A percentile compares a stretch with the other conserved stretches of the same genome.
Conservation (phyloP, 306 rosid species). For the Vachellia pachyceras region DNA sequence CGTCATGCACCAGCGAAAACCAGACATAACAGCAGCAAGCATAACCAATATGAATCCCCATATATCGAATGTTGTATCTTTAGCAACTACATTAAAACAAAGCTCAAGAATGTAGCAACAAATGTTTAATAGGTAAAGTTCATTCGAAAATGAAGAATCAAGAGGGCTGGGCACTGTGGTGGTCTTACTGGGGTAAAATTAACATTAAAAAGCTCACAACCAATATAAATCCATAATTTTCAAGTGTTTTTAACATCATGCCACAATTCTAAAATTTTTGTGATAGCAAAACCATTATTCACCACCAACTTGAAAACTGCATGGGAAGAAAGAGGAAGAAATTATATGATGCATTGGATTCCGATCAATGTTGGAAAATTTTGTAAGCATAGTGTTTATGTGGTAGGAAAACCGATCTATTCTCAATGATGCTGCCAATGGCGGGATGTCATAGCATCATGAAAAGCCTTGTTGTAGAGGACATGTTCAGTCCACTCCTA, state of each 20-base stretch:
- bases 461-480: not conserved
- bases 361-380: not conserved
- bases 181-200: not conserved
- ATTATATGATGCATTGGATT: constrained; percentile 18
- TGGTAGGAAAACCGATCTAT: constrained; percentile 17
- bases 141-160: constrained; percentile 27
- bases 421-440: not conserved
- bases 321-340: constrained; percentile 24
- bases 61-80: constrained; percentile 86
- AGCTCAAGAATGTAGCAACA: constrained; percentile 6
- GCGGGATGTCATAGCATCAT: not conserved
- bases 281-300: constrained; percentile 13
- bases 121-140: not conserved
- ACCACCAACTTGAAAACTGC: constrained; percentile 25
- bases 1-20: constrained; percentile 98
- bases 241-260: not conserved
- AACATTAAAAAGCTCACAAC: constrained; percentile 5
- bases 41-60: constrained; percentile 89
- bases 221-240: constrained; percentile 23
- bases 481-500: not conserved
- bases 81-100: constrained; percentile 64
- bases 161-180: constrained; percentile 10
- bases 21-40: constrained; percentile 99
- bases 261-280: constrained; percentile 23
- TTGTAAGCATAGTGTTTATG: constrained; percentile 1